Percentiles rank a stretch among this genome's conserved stretches.
Conservation (phyloP, 768 basidiomycete genomes). For the Russula foetens region DNA sequence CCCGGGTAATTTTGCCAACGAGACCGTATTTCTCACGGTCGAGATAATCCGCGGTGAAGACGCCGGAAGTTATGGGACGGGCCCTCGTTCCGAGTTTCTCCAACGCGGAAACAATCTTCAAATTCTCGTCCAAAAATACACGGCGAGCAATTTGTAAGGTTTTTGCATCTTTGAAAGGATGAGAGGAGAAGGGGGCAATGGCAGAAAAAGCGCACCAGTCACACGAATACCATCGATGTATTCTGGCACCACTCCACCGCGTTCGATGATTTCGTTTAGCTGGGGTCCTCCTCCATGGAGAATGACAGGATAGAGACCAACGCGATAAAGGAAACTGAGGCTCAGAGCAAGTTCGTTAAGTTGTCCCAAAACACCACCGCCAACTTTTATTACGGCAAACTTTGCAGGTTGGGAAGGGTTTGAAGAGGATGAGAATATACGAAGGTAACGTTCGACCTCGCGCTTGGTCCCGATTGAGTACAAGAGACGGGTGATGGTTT, state of each 20-base stretch:
- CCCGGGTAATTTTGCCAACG: constrained; percentile 89
- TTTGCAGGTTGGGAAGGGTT: constrained; percentile 86
- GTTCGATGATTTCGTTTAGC: constrained; percentile 87
- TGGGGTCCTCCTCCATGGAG: constrained; percentile 96
- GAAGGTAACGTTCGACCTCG: constrained; percentile 96
- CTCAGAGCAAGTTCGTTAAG: constrained; percentile 91
- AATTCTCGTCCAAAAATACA: constrained; percentile 96
- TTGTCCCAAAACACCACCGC: constrained; percentile 89
- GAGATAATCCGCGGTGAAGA: constrained; percentile 95
- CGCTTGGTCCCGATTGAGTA: constrained; percentile 97
- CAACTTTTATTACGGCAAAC: constrained; percentile 97
- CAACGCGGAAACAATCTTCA: constrained; percentile 87
- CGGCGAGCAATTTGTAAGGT: constrained; percentile 91
- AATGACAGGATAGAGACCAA: constrained; percentile 96
- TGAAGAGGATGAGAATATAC: constrained; percentile 94
- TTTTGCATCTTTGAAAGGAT: constrained; percentile 61
- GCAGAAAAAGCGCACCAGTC: constrained; percentile 51
- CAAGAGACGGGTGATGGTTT: constrained; percentile 92
- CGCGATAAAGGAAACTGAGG: constrained; percentile 91
- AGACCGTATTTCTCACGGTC: constrained; percentile 92
- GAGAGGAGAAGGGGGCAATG: neutral
- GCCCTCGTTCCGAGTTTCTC: constrained; percentile 95
- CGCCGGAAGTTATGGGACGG: constrained; percentile 94
- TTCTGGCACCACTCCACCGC: constrained; percentile 89
- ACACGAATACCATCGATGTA: constrained; percentile 98